Conservation (phyloP, 305 asterid genomes). For the Solanum hybrid region DNA sequence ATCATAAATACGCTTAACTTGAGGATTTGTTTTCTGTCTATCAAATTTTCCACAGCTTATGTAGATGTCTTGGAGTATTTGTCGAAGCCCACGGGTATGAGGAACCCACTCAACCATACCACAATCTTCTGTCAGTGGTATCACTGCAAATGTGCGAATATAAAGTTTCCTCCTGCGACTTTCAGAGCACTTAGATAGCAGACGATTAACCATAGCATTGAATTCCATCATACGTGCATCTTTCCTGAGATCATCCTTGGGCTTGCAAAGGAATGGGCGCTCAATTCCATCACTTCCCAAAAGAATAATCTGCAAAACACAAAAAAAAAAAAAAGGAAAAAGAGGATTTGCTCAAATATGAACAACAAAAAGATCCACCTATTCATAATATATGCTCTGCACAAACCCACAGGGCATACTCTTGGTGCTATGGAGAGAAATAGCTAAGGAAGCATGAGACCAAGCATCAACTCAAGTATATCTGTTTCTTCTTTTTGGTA, state of each 20-base stretch:
- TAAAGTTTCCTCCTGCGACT: conserved; percentile 97
- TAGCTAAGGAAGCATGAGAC: background rate
- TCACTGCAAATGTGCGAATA: conserved; percentile 90
- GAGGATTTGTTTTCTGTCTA: conserved; percentile 86
- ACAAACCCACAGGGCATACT: background rate
- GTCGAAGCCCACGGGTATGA: conserved; percentile 91
- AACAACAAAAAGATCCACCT: background rate
- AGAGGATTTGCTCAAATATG: background rate
- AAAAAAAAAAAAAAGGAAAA: background rate
- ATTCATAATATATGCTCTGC: background rate
- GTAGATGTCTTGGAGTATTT: conserved; percentile 90
- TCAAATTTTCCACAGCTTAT: conserved; percentile 89
- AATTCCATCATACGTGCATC: conserved; percentile 99
- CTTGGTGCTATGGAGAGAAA: background rate
- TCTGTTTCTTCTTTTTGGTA: background rate
- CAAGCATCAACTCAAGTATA: background rate
- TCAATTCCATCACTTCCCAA: conserved; percentile 86
- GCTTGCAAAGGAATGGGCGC: conserved; percentile 96
- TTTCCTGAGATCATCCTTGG: conserved; percentile 95
- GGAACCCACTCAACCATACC: conserved; percentile 99
- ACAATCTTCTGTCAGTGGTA: conserved; percentile 95
- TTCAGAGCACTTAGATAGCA: conserved; percentile 80
- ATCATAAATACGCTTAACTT: conserved; percentile 84
- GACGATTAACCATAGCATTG: conserved; percentile 91
- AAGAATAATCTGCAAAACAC: conserved; percentile 58